These are phyloP conservation scores for Microbotryomycetes sp. DNA, from an alignment of 1,284 basidiomycete species.

Conservation along the genomic window DNA sequence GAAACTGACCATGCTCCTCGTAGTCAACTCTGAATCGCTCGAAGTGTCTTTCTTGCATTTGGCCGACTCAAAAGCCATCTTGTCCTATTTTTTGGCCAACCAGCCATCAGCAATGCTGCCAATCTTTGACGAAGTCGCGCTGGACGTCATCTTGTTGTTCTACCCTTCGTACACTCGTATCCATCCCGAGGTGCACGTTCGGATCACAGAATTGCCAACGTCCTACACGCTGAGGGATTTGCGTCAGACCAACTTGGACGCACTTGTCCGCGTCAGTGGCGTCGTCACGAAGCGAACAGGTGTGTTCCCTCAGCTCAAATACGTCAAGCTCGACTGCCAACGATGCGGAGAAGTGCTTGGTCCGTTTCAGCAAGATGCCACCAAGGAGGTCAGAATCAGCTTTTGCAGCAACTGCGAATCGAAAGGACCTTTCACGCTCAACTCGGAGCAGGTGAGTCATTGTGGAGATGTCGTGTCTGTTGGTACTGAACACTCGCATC, in stretches of 20 bases:
- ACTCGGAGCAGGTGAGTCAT: slow-evolving; percentile 78
- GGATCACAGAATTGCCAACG: slow-evolving; percentile 88
- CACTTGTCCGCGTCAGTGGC: slow-evolving; percentile 87
- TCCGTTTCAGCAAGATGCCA: slow-evolving; percentile 96
- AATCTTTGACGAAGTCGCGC: slow-evolving; percentile 92
- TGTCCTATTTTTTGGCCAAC: slow-evolving; percentile 96
- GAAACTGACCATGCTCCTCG: background rate
- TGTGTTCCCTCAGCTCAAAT: slow-evolving; percentile 97
- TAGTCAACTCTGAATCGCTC: slow-evolving; percentile 93
- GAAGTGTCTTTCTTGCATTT: slow-evolving; percentile 95
- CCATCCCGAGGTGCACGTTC: slow-evolving; percentile 95
- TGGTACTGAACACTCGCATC: background rate
- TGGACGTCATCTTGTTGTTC: slow-evolving; percentile 88
- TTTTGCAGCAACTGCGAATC: slow-evolving; percentile 91
- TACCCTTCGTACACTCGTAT: slow-evolving; percentile 96
- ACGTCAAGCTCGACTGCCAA: slow-evolving; percentile 96
- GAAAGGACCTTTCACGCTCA: slow-evolving; percentile 91
- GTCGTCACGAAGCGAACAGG: slow-evolving; percentile 96
- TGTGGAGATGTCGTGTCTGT: too few species aligned
- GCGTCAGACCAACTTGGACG: slow-evolving; percentile 85
- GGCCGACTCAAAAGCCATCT: slow-evolving; percentile 79
- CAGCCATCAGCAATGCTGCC: slow-evolving; percentile 85
- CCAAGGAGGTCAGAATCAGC: slow-evolving; percentile 86
- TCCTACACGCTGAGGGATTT: slow-evolving; percentile 86
- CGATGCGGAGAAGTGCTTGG: slow-evolving; percentile 89